Percentiles rank a stretch among this genome's conserved stretches.
Evolutionary conservation across 306 rosid genomes (phyloP).

Genomic region (cucumber (Cucumis sativus)): Cucumber_9930_V3 NC_026659.2:30578001-30578500

Average conservation of each 20-base stretch:
- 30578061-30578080: background rate
- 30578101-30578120: no score
- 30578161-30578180: background rate
- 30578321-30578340: slow-evolving; percentile 4
- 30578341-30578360: slow-evolving; percentile 7
- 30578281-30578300: background rate
- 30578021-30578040: background rate
- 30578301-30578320: slow-evolving; percentile 3
- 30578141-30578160: background rate
- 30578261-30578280: background rate
- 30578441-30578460: background rate
- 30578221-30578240: background rate
- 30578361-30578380: background rate
- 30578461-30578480: no score
- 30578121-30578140: no score
- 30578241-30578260: background rate
- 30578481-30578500: no score
- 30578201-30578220: background rate
- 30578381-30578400: background rate
- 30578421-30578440: background rate
- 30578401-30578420: background rate
- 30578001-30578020: background rate
- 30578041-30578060: background rate
- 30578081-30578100: background rate
- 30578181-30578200: background rate